A percentile compares a stretch with the other conserved stretches of the same genome.
Evolutionary conservation across 2,329 filamentous ascomycete species (phyloP).

Genomic region (Orbilia ellipsospora): DNA sequence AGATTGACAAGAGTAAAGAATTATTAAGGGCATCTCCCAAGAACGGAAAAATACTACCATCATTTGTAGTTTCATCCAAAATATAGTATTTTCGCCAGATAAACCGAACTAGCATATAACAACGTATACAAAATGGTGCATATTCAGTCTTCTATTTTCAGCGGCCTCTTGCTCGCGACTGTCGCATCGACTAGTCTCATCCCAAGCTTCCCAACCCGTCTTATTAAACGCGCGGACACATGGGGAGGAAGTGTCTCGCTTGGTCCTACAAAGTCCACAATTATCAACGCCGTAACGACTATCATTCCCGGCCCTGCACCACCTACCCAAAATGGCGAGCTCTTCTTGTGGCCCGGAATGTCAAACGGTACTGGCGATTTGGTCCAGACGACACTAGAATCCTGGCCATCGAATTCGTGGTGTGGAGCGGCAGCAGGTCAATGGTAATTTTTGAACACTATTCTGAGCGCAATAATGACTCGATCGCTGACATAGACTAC

Average conservation of each 20-base stretch:
- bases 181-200: constrained; percentile 12
- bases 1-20: too few relatives aligned
- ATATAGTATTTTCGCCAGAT: too few relatives aligned
- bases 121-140: constrained; percentile 11
- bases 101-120: too few relatives aligned
- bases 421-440: constrained; percentile 63
- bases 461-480: background rate
- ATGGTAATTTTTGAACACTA: constrained; percentile 59
- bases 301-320: constrained; percentile 63
- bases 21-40: too few relatives aligned
- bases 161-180: constrained; percentile 11
- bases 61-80: too few relatives aligned
- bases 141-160: constrained; percentile 8
- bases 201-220: constrained; percentile 18
- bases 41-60: too few relatives aligned
- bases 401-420: constrained; percentile 63
- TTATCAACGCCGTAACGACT: constrained; percentile 63
- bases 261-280: constrained; percentile 62
- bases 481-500: background rate
- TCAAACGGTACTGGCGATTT: constrained; percentile 65
- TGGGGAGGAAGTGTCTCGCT: constrained; percentile 63
- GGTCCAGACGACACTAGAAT: constrained; percentile 64
- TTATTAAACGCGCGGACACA: constrained; percentile 58
- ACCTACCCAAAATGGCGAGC: constrained; percentile 61
- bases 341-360: constrained; percentile 66